Conservation (phyloP, 306 rosid genomes). For the Quercus cerris region DNA sequence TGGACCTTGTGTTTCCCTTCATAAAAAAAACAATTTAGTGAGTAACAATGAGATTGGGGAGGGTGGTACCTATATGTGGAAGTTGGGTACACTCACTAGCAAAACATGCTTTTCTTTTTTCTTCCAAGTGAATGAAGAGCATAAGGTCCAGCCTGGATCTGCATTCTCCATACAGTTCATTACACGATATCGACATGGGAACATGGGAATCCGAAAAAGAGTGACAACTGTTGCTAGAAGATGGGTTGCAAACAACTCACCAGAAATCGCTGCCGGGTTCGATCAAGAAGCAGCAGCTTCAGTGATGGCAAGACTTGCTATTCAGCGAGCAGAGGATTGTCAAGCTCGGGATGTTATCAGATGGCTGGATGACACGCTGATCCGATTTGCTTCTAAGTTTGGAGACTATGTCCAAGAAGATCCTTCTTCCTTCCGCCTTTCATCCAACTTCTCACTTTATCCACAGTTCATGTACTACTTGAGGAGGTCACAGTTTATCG, state of each 20-base stretch:
- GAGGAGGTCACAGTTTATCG: constrained; percentile 87
- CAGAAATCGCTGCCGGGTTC: constrained; percentile 77
- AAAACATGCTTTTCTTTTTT: constrained; percentile 84
- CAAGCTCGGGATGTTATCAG: constrained; percentile 79
- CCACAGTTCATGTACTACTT: constrained; percentile 92
- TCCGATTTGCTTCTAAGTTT: constrained; percentile 71
- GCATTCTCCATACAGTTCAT: constrained; percentile 82
- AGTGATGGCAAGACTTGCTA: constrained; percentile 83
- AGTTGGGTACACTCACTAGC: constrained; percentile 60
- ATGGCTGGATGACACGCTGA: constrained; percentile 79
- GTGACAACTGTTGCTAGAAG: constrained; percentile 94
- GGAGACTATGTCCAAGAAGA: constrained; percentile 86
- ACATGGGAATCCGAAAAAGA: constrained; percentile 55
- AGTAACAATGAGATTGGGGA: constrained; percentile 64
- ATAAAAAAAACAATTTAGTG: constrained; percentile 48
- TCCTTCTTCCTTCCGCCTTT: constrained; percentile 74
- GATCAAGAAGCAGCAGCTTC: constrained; percentile 95
- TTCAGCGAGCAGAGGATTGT: constrained; percentile 71
- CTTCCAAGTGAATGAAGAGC: constrained; percentile 68
- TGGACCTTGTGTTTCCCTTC: constrained; percentile 85
- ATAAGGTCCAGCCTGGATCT: constrained; percentile 64
- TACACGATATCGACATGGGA: constrained; percentile 71
- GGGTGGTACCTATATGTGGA: constrained; percentile 80
- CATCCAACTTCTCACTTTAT: constrained; percentile 79
- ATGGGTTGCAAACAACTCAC: constrained; percentile 77